phyloP scores from a whole-genome alignment of 2,329 filamentous ascomycete species.

The Tolypocladium inflatum region DNA sequence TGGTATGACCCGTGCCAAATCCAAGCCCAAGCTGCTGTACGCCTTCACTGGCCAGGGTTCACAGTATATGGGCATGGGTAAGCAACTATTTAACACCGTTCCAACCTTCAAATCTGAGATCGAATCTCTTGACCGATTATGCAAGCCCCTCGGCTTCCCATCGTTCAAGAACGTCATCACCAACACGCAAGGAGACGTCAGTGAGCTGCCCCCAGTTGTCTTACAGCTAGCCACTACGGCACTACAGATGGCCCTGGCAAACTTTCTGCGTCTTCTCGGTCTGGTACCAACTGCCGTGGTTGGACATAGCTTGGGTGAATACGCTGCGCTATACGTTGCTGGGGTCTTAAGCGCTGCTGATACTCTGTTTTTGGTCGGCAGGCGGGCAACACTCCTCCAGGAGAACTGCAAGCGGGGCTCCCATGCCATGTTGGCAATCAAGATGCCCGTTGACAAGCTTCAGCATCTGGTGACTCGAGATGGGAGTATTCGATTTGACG shows the following conservation, averaged over 20 bases:
- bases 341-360: conserved; percentile 64
- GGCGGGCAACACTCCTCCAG: conserved; percentile 56
- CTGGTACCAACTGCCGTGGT: no score
- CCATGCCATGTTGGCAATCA: conserved; percentile 48
- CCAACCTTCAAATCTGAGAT: conserved; percentile 14
- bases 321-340: conserved; percentile 50
- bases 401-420: no score
- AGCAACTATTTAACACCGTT: conserved; percentile 19
- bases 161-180: no score
- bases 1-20: no score
- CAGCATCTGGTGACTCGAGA: no score
- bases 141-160: no score
- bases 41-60: conserved; percentile 37
- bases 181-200: no score
- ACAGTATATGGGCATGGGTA: conserved; percentile 18
- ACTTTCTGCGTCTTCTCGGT: no score
- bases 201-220: no score
- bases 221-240: conserved; percentile 44
- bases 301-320: conserved; percentile 39
- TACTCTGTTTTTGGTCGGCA: conserved; percentile 62
- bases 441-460: no score
- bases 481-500: no score
- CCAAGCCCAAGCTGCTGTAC: conserved; percentile 43
- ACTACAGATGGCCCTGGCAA: conserved; percentile 49
- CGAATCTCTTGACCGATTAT: no score